Conservation (phyloP, 1,284 basidiomycete species). For the Blastosporella zonata region DNA sequence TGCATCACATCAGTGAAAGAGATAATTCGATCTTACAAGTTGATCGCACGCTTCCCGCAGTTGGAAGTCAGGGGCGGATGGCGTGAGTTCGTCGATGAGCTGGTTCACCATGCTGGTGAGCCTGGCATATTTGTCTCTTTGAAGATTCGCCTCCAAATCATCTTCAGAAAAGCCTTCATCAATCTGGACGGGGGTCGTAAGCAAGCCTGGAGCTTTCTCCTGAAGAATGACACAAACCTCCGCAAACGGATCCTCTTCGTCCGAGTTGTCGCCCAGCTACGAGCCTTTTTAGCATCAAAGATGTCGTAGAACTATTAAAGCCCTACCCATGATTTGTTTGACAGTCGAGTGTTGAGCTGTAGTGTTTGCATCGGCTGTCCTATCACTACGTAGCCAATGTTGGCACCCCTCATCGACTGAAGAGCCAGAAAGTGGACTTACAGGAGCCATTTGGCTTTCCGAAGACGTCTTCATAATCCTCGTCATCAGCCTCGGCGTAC, state of each 20-base stretch:
- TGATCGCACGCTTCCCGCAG: constrained; percentile 85
- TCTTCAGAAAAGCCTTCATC: constrained; percentile 89
- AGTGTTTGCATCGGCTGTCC: constrained; percentile 66
- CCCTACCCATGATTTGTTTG: constrained; percentile 83
- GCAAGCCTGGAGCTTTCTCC: neutral
- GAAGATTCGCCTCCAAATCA: constrained; percentile 84
- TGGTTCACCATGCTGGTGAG: constrained; percentile 78
- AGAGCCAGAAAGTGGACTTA: constrained; percentile 32
- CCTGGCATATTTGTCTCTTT: constrained; percentile 88
- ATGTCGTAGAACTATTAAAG: neutral
- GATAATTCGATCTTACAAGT: constrained; percentile 51
- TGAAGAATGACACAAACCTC: constrained; percentile 51
- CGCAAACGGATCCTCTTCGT: constrained; percentile 93
- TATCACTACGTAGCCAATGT: constrained; percentile 36
- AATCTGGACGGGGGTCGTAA: constrained; percentile 47
- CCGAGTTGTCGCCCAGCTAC: constrained; percentile 75
- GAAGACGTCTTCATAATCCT: constrained; percentile 92
- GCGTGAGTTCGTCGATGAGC: constrained; percentile 83
- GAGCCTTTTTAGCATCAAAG: neutral
- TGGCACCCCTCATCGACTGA: constrained; percentile 1
- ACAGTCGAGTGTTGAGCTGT: constrained; percentile 80
- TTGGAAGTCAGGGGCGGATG: constrained; percentile 76
- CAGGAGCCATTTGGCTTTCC: constrained; percentile 66
- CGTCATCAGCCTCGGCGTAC: constrained; percentile 82
- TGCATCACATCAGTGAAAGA: neutral